Conservation (phyloP, 306 rosid genomes). For the Inga laurina region DNA sequence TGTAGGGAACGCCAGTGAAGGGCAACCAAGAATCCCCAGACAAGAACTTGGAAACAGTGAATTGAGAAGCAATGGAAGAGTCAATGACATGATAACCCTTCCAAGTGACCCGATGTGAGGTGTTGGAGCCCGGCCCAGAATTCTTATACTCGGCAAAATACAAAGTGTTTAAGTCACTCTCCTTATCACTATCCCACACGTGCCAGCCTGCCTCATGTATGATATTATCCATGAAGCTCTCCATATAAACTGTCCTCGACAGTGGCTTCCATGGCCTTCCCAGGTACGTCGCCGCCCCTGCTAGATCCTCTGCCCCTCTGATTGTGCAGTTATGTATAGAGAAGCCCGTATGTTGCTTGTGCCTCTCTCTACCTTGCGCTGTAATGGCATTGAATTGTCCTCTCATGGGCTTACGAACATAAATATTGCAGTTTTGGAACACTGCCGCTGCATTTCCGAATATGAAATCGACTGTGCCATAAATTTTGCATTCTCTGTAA, state of each 20-base stretch:
- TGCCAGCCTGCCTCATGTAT: slow-evolving; percentile 60
- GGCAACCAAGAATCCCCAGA: slow-evolving; percentile 66
- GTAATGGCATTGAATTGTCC: slow-evolving; percentile 20
- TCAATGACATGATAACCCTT: slow-evolving; percentile 56
- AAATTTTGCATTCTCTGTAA: too few species aligned
- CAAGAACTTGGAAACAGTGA: slow-evolving; percentile 58
- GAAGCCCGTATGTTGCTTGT: slow-evolving; percentile 62
- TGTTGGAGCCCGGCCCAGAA: slow-evolving; percentile 59
- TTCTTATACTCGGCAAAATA: slow-evolving; percentile 71
- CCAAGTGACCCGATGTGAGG: slow-evolving; percentile 58
- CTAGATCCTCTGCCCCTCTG: slow-evolving; percentile 53
- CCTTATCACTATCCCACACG: slow-evolving; percentile 53
- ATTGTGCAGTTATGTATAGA: slow-evolving; percentile 64
- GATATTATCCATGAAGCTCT: not conserved
- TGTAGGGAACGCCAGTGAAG: slow-evolving; percentile 58
- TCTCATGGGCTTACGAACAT: too few species aligned
- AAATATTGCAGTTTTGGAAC: too few species aligned
- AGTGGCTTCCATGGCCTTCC: slow-evolving; percentile 82
- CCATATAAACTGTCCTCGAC: slow-evolving; percentile 60
- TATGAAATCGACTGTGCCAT: too few species aligned
- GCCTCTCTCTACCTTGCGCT: slow-evolving; percentile 55
- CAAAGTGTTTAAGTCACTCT: slow-evolving; percentile 44
- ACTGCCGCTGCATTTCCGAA: too few species aligned
- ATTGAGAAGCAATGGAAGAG: slow-evolving; percentile 55
- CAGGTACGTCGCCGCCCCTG: slow-evolving; percentile 40